Base-by-base conservation (phyloP, 108 stramenopile species). In the Fragilaria crotonensis region DNA sequence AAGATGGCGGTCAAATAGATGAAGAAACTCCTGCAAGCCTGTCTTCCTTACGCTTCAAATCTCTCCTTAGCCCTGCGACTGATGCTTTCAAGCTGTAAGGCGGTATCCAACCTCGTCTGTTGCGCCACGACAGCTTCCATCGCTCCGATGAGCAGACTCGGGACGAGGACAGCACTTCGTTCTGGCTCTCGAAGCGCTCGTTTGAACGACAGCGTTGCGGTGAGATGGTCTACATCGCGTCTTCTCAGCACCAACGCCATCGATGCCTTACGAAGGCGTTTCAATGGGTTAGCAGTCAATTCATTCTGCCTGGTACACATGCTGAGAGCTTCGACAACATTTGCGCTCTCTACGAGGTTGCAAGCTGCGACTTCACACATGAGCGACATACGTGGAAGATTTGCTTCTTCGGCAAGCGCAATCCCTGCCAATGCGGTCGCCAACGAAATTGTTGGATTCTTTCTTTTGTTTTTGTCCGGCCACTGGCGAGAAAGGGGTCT, bases 281-380 rank as follows among this genome's bases (percentile, higher is more conserved):
- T 77, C 32, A 93, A 57, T 30, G 67, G 62, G 51, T 89, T 89
- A 0, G 87, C 90, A 5, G 84, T 73, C 45, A 60, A 63, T 22
- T 48, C 57, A 45, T 76, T 68, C 41, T 89, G 87, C 7, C 46
- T 25, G 0, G 71, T 44, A 33, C 87, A 89, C 33, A 74, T 59
- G 27, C 71, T 54, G 0, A 93, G 70, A 11, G 84, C 85, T 30
- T 85, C 78, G 21, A 82, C 59, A 28, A 89, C 80, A 51, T 79
- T 84, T n/a, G 63, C 47, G 20, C 51, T 33, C 26, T 57, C 48
- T 14, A 88, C 70, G 7, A 93, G 69, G 52, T 75, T 66, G 2
- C 85, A 71, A 7, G 91, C 87, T 25, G 86, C 84, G 44, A 89
- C 57, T 73, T 93, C 91, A 47, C 88, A 89, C 91, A 93, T 93